Conservation (phyloP, 2,329 filamentous ascomycete genomes). For the Colletotrichum sidae region DNA sequence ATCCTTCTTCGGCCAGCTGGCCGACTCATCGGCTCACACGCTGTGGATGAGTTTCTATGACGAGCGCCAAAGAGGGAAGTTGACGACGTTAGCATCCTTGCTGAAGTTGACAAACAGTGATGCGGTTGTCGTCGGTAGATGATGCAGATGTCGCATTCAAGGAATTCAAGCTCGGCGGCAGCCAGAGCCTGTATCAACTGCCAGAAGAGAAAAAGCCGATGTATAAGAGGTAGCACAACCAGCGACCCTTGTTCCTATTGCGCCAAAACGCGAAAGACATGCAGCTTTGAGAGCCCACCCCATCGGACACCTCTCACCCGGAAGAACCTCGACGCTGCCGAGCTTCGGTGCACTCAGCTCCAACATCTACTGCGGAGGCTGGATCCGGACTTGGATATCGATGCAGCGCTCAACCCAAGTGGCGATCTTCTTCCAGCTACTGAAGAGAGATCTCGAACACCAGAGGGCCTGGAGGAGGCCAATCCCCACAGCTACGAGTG, state of each 20-base stretch:
- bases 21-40: too few species aligned
- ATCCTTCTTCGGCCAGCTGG: too few species aligned
- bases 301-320: constrained; percentile 49
- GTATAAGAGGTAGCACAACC: constrained; percentile 27
- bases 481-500: constrained; percentile 38
- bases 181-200: constrained; percentile 39
- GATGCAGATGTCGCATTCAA: background rate
- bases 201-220: constrained; percentile 38
- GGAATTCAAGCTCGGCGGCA: constrained; percentile 3
- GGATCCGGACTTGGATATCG: constrained; percentile 44
- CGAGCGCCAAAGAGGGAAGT: too few species aligned
- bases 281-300: constrained; percentile 47
- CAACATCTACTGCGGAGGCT: constrained; percentile 43
- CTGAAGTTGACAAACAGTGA: too few species aligned
- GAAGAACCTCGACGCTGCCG: constrained; percentile 48
- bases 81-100: too few species aligned
- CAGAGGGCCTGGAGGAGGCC: constrained; percentile 18
- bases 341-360: constrained; percentile 44
- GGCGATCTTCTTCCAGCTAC: background rate
- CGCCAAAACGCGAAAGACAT: constrained; percentile 44
- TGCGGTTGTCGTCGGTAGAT: background rate
- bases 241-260: constrained; percentile 46
- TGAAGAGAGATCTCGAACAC: constrained; percentile 2
- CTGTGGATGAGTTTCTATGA: too few species aligned
- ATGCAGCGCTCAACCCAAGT: constrained; percentile 30